Percentiles rank a stretch among this genome's conserved stretches.
Conservation (phyloP, 2,329 filamentous ascomycete genomes). For the Ceratocystis albifundus region DNA sequence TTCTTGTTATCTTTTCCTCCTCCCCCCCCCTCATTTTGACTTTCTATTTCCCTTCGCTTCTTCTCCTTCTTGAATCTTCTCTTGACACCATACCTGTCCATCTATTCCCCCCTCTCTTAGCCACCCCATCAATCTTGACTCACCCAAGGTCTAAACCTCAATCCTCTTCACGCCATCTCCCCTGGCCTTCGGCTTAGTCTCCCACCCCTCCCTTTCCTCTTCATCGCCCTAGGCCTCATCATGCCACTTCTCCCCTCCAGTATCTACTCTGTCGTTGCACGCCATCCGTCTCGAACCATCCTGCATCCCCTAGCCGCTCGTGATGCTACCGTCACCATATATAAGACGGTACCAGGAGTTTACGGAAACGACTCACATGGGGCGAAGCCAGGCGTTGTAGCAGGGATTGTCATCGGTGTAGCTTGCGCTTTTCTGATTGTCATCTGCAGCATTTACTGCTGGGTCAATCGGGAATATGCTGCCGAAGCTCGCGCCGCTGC, state of each 20-base stretch:
- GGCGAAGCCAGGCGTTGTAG: slow-evolving; percentile 19
- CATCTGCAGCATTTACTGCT: slow-evolving; percentile 23
- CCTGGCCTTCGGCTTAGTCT: neutral
- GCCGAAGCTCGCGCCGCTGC: slow-evolving; percentile 13
- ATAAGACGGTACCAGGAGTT: slow-evolving; percentile 24
- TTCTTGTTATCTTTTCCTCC: neutral
- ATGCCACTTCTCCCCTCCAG: slow-evolving; percentile 25
- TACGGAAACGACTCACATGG: slow-evolving; percentile 19
- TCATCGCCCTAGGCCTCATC: slow-evolving; percentile 31
- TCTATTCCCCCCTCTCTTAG: neutral
- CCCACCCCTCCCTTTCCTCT: neutral
- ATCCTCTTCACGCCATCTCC: neutral
- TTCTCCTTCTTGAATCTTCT: neutral
- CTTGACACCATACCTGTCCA: neutral
- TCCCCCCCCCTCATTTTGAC: neutral
- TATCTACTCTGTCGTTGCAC: neutral
- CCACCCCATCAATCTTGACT: too few relatives aligned
- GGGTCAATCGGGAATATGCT: slow-evolving; percentile 20
- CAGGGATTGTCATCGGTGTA: slow-evolving; percentile 20
- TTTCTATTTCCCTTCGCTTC: neutral
- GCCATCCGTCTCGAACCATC: slow-evolving; percentile 26
- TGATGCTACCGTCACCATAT: slow-evolving; percentile 22
- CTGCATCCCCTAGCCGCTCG: slow-evolving; percentile 30
- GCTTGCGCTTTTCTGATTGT: slow-evolving; percentile 19
- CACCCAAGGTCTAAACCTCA: neutral